Base-by-base conservation (phyloP, 306 rosid species). In the Fragaria iinumae region DNA sequence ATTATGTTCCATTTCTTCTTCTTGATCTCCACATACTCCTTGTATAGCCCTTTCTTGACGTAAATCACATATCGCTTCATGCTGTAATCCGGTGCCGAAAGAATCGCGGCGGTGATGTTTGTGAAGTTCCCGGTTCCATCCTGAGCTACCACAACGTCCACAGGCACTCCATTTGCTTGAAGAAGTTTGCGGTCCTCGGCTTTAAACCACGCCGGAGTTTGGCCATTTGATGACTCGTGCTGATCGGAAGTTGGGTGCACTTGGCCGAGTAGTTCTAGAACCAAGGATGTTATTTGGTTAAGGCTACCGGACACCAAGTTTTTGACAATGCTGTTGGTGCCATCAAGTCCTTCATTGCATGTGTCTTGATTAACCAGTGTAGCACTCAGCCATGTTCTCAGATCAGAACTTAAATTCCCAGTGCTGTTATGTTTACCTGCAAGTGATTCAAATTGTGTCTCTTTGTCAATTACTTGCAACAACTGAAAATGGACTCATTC, bases 1-100 rank as follows among this genome's bases (percentile, higher is more conserved):
- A 95, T 85, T 39, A 95, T 76, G 56, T 95, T 92, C 98, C 99
- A 95, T 23, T 90, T 92, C 83, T 95, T 95, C 90, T 88, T 91
- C 86, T 91, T 92, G 77, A 95, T 89, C 88, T 92, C 98, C 50
- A 92, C 92, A 8, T 87, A 75, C 78, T 95, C 99, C 0, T 23
- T 36, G 29, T 95, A 95, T 3, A 88, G 71, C 52, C 98, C 99
- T 64, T 14, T 87, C 83, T 91, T 95, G 0, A 95, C 69, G 77
- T 88, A 75, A 11, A 95, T 88, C 7, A 95, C 96, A 69, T 56
- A 82, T 0, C 99, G 89, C 14, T 69, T 79, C 91, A 87, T 82
- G 87, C 91, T 92, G n/a, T 80, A 80, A 23, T 90, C 91, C 2
- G 99, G 99, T 2, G 96, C 97, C 1, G 96, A 93, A 18, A 34